A percentile compares a stretch with the other conserved stretches of the same genome.
Conservation (phyloP, 371 early-diverging fungal species). For the Nematocida displodere region DNA sequence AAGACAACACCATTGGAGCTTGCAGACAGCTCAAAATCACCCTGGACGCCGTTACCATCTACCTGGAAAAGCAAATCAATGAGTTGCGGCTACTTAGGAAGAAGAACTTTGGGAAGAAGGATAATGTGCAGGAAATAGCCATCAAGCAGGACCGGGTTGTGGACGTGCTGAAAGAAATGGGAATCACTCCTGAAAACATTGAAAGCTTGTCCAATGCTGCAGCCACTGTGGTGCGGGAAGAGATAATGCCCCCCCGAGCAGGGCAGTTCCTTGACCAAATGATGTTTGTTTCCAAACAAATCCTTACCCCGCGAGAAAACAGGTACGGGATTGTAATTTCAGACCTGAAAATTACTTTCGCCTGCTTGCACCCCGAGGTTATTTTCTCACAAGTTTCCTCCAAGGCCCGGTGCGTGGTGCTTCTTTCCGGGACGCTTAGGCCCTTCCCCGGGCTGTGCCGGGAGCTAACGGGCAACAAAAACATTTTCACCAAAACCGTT, state of each 20-base stretch:
- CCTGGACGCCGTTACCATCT: background rate
- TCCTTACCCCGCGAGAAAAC: background rate
- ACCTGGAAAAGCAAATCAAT: constrained; percentile 14
- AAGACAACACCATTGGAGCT: background rate
- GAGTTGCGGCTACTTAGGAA: constrained; percentile 14
- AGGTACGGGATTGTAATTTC: constrained; percentile 17
- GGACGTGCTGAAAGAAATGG: constrained; percentile 53
- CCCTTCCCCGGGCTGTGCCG: constrained; percentile 71
- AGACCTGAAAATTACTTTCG: constrained; percentile 6
- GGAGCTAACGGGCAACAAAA: constrained; percentile 52
- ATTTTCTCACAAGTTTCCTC: constrained; percentile 61
- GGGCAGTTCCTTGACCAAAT: background rate
- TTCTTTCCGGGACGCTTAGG: constrained; percentile 77
- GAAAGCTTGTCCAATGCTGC: background rate
- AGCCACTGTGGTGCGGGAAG: background rate
- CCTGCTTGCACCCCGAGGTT: constrained; percentile 66
- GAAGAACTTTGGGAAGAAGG: background rate
- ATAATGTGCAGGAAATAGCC: background rate
- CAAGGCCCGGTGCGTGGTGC: constrained; percentile 68
- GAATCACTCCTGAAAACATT: constrained; percentile 26
- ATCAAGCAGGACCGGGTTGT: constrained; percentile 39
- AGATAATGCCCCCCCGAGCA: background rate
- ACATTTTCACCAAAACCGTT: constrained; percentile 26
- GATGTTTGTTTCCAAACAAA: background rate
- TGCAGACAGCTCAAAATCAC: background rate